Evolutionary conservation across 345 rosid species (phyloP).

Genomic region (Hevea brasiliensis): DNA sequence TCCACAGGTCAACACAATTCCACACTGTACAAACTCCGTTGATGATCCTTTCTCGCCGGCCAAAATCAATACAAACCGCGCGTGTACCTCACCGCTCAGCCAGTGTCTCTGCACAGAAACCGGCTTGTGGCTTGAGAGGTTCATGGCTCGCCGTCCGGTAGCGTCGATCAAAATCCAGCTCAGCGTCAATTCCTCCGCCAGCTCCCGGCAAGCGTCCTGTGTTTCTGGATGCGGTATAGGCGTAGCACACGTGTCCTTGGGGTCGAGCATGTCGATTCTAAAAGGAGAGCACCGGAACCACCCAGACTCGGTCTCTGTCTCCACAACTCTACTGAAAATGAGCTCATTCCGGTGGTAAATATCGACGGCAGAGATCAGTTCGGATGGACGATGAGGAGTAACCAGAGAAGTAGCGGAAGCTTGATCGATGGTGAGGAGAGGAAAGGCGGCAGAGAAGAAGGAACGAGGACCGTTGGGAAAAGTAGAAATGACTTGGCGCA

Average conservation of each 20-base stretch:
- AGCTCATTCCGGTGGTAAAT: constrained; percentile 40
- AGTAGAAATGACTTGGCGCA: constrained; percentile 38
- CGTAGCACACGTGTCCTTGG: constrained; percentile 59
- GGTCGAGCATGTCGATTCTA: constrained; percentile 61
- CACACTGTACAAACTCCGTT: constrained; percentile 44
- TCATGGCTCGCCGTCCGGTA: constrained; percentile 47
- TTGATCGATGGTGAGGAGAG: constrained; percentile 14
- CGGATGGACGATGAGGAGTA: constrained; percentile 17
- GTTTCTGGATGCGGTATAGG: constrained; percentile 36
- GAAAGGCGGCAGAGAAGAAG: constrained; percentile 66
- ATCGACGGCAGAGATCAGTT: constrained; percentile 74
- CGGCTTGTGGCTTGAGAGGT: constrained; percentile 64
- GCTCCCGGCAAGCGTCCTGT: constrained; percentile 39
- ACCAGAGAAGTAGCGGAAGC: not conserved
- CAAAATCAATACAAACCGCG: constrained; percentile 42
- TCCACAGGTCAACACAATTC: constrained; percentile 56
- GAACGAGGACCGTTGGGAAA: constrained; percentile 57
- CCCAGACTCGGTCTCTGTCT: constrained; percentile 56
- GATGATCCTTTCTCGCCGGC: constrained; percentile 26
- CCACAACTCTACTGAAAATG: constrained; percentile 49
- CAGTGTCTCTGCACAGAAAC: constrained; percentile 70
- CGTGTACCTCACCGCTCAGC: constrained; percentile 72
- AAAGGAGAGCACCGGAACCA: constrained; percentile 79
- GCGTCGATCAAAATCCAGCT: constrained; percentile 81
- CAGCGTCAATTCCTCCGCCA: constrained; percentile 45